These are phyloP conservation scores for Grigorovia humatica DNA, from an alignment of 805 yeast species.

Conservation along the genomic window DNA sequence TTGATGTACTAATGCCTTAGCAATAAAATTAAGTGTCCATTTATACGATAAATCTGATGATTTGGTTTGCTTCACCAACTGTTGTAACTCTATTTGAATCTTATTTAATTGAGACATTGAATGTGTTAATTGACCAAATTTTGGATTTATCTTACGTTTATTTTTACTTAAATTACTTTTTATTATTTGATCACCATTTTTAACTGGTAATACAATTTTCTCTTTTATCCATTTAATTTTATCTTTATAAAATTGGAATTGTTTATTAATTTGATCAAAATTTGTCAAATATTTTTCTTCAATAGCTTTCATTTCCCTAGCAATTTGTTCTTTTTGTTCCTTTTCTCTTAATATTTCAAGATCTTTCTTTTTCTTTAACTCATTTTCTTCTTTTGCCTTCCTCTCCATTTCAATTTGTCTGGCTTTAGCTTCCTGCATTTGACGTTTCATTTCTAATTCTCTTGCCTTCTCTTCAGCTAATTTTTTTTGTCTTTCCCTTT, in stretches of 20 bases:
- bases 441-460: conserved; percentile 7
- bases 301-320: conserved; percentile 10
- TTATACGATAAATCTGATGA: conserved; percentile 25
- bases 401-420: conserved; percentile 11
- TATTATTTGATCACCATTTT: conserved; percentile 36
- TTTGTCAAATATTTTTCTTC: conserved; percentile 18
- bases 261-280: conserved; percentile 31
- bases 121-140: conserved; percentile 83
- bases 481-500: conserved; percentile 11
- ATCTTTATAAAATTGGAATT: conserved; percentile 38
- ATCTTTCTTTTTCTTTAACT: conserved; percentile 16
- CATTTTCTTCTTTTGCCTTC: conserved; percentile 9
- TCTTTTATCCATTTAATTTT: conserved; percentile 49
- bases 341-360: conserved; percentile 19
- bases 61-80: conserved; percentile 40
- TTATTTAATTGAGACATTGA: conserved; percentile 47
- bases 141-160: conserved; percentile 73
- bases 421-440: conserved; percentile 10
- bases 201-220: conserved; percentile 46
- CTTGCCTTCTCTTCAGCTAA: conserved; percentile 4
- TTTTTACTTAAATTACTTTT: conserved; percentile 48
- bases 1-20: conserved; percentile 80
- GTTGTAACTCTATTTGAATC: conserved; percentile 42
- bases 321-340: conserved; percentile 13
- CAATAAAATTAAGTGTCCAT: conserved; percentile 73